phyloP scores from a whole-genome alignment of 116 monocot species.

The Iris pallida region DNA sequence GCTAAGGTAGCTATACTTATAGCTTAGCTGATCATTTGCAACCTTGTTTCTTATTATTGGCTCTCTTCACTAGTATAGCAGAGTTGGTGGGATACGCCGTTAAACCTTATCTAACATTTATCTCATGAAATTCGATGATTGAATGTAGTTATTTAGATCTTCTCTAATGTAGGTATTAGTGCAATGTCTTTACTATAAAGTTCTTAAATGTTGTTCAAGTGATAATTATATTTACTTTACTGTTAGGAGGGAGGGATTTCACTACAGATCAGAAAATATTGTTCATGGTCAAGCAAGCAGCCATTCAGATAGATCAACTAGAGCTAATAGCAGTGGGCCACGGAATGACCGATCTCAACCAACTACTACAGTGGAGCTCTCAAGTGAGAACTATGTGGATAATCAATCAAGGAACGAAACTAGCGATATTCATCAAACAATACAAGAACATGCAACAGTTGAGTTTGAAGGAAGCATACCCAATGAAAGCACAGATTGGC shows the following conservation, averaged over 20 bases:
- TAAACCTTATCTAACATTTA: background rate
- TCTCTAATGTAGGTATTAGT: background rate
- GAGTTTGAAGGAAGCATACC: background rate
- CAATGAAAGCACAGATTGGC: slow-evolving; percentile 1
- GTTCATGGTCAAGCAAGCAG: slow-evolving; percentile 41
- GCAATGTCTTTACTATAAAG: background rate
- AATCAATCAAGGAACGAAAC: slow-evolving; percentile 1
- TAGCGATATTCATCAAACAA: slow-evolving; percentile 12
- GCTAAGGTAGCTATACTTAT: too few relatives aligned
- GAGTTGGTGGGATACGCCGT: background rate
- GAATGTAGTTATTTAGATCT: background rate
- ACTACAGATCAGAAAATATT: slow-evolving; percentile 51
- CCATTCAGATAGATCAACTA: slow-evolving; percentile 20
- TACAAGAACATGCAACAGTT: background rate
- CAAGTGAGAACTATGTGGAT: slow-evolving; percentile 7
- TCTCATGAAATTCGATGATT: background rate
- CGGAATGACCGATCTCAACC: slow-evolving; percentile 2
- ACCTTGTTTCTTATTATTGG: too few relatives aligned
- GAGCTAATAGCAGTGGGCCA: slow-evolving; percentile 7
- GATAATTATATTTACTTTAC: background rate
- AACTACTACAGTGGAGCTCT: background rate
- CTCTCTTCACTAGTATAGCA: too few relatives aligned
- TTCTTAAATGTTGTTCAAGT: slow-evolving; percentile 3
- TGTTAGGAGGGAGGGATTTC: slow-evolving; percentile 58
- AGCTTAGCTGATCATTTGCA: too few relatives aligned